Percentiles rank a stretch among this genome's conserved stretches.
Conservation (phyloP, 176 grass and related monocot genomes). For the Zea luxurians region DNA sequence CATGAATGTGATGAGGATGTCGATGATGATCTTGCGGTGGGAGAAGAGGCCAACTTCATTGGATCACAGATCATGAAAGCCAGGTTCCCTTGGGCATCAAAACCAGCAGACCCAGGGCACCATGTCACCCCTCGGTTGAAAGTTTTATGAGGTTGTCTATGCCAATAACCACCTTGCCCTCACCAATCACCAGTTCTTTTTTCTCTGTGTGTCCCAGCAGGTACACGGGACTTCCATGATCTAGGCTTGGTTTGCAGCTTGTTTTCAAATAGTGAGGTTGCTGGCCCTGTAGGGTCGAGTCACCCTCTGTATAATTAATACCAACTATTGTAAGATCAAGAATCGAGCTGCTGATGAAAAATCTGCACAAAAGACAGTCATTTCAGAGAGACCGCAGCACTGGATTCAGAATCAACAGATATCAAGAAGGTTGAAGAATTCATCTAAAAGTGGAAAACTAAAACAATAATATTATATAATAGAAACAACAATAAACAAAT, state of each 20-base stretch:
- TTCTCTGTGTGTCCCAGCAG: slow-evolving; percentile 70
- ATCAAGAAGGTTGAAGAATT: not conserved
- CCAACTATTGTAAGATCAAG: slow-evolving; percentile 94
- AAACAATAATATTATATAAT: not conserved
- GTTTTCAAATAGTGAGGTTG: slow-evolving; percentile 81
- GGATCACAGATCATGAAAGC: slow-evolving; percentile 97
- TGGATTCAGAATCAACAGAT: not conserved
- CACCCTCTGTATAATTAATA: slow-evolving; percentile 64
- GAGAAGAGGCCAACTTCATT: slow-evolving; percentile 87
- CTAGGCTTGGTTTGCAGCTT: slow-evolving; percentile 61
- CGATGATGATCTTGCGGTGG: slow-evolving; percentile 54
- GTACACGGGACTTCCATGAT: slow-evolving; percentile 80
- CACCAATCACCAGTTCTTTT: slow-evolving; percentile 63
- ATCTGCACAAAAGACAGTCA: slow-evolving; percentile 46
- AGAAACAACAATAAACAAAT: too few relatives aligned
- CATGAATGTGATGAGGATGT: slow-evolving; percentile 66
- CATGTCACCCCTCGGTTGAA: slow-evolving; percentile 49
- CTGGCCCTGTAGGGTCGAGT: slow-evolving; percentile 45
- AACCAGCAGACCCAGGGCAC: slow-evolving; percentile 85
- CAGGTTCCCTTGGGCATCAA: slow-evolving; percentile 81
- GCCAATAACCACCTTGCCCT: slow-evolving; percentile 76
- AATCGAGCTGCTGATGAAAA: slow-evolving; percentile 90
- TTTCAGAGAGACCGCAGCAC: not conserved
- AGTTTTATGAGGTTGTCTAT: slow-evolving; percentile 93
- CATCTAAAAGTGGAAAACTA: not conserved